Evolutionary conservation across 805 yeast species (phyloP), one percentile per base, ranked within the genome.

Genomic region (Candida nemodendra): DNA sequence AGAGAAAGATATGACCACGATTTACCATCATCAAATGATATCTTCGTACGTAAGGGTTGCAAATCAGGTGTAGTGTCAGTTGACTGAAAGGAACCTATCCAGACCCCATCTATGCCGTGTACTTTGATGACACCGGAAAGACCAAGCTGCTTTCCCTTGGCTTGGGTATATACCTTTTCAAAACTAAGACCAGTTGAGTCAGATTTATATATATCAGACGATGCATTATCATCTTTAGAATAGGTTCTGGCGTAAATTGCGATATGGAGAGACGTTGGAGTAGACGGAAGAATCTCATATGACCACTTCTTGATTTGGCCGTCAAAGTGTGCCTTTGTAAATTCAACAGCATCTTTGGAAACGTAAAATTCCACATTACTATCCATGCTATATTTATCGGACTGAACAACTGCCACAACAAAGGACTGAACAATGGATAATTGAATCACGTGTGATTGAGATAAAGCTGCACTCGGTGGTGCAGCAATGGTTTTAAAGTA

Each of bases 131-230:
- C 55, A 14, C 61, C 55, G 18, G 70, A 63, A 30, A 66, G 57
- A 7, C 74, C 76, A 15, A 59, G 46, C 11, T 47, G 39, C 27
- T 61, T 59, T 16, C 66, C 66, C 29, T 62, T 54, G 9, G 72
- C 64, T 25, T 67, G 57, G 9, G 68, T 69, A 21, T 76, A 52
- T 8, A 56, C 40, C n/a, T 73, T 58, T 30, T 66, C 65, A 54
- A 76, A 81, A 37, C 62, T 66, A 22, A 75, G 56, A 1, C 89
- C 87, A 9, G 75, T 59, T 3, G 85, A 78, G 47, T 79, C 81
- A 4, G 81, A 73, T n/a, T 68, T 56, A 45, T 68, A 74, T 7
- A 77, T 38, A 11, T 70, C 66, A 1, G 72, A 57, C 6, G 54
- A 26, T 1, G 50, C 31, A 5, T 27, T 31, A 3, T n/a, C 3